Percentiles rank a stretch among this genome's conserved stretches.
Evolutionary conservation across 306 rosid species (phyloP).

Genomic region (Aeschynomene evenia): DNA sequence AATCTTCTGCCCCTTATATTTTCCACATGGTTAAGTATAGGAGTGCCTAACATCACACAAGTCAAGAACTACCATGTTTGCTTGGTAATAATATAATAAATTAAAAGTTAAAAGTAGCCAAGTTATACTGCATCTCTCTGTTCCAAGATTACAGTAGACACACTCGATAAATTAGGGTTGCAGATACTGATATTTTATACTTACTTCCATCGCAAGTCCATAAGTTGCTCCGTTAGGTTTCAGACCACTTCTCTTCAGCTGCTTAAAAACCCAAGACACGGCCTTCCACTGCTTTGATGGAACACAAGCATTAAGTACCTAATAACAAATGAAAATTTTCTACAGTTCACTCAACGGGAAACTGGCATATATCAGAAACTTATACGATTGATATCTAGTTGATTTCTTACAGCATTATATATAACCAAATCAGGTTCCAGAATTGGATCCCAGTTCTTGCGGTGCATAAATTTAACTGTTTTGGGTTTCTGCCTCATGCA

Average conservation of each 20-base stretch:
- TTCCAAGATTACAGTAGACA: slow-evolving; percentile 23
- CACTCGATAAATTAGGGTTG: slow-evolving; percentile 17
- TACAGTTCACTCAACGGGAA: slow-evolving; percentile 23
- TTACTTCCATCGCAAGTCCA: slow-evolving; percentile 99
- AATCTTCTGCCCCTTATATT: background rate
- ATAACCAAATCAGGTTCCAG: slow-evolving; percentile 83
- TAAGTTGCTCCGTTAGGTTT: slow-evolving; percentile 83
- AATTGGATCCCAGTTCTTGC: slow-evolving; percentile 71
- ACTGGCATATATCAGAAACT: slow-evolving; percentile 21
- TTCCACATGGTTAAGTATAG: background rate
- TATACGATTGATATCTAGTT: slow-evolving; percentile 16
- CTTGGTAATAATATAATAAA: background rate
- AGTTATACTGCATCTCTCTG: slow-evolving; percentile 22
- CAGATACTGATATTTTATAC: slow-evolving; percentile 25
- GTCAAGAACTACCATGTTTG: slow-evolving; percentile 7
- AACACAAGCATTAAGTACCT: slow-evolving; percentile 92
- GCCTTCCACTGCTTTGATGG: slow-evolving; percentile 80
- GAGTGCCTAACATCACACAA: background rate
- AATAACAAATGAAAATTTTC: slow-evolving; percentile 36
- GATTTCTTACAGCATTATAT: slow-evolving; percentile 79
- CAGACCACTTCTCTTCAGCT: slow-evolving; percentile 60
- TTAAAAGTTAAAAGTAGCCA: background rate
- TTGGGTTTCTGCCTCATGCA: slow-evolving; percentile 77
- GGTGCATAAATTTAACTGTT: slow-evolving; percentile 34
- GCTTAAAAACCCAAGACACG: slow-evolving; percentile 79